Evolutionary conservation across 176 grass and related monocot genomes (phyloP).

Genomic region (Phoenix dactylifera): DNA sequence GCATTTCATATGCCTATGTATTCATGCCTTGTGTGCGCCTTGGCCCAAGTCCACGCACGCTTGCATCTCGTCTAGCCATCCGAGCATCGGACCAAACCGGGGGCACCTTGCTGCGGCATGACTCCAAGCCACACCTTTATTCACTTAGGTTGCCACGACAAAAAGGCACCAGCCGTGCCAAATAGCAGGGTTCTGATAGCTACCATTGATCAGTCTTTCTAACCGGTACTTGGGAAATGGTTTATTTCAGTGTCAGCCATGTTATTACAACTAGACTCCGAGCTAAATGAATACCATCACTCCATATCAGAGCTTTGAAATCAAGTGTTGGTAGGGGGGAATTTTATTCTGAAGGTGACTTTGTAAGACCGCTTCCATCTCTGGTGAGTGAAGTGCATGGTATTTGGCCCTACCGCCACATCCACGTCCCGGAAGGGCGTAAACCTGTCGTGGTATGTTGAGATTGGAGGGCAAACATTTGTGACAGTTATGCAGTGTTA

Average conservation of each 20-base stretch:
- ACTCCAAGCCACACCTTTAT: too few species aligned
- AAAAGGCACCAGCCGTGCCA: too few species aligned
- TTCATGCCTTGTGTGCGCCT: too few species aligned
- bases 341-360: constrained; percentile 49
- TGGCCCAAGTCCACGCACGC: too few species aligned
- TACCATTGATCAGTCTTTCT: too few species aligned
- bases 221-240: background rate
- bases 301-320: constrained; percentile 78
- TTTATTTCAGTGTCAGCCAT: constrained; percentile 58
- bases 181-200: too few species aligned
- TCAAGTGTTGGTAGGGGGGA: constrained; percentile 42
- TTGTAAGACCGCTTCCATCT: constrained; percentile 74
- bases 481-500: constrained; percentile 60
- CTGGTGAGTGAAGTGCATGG: constrained; percentile 49
- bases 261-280: constrained; percentile 54
- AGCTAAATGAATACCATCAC: constrained; percentile 49
- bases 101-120: too few species aligned
- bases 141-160: too few species aligned
- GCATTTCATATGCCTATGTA: too few species aligned
- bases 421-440: constrained; percentile 55
- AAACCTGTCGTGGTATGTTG: constrained; percentile 50
- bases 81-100: too few species aligned
- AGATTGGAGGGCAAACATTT: constrained; percentile 62
- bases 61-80: too few species aligned
- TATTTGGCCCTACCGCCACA: constrained; percentile 50